Evolutionary conservation across 371 early-diverging fungal species (phyloP).

Genomic region (Lichtheimia corymbifera): DNA sequence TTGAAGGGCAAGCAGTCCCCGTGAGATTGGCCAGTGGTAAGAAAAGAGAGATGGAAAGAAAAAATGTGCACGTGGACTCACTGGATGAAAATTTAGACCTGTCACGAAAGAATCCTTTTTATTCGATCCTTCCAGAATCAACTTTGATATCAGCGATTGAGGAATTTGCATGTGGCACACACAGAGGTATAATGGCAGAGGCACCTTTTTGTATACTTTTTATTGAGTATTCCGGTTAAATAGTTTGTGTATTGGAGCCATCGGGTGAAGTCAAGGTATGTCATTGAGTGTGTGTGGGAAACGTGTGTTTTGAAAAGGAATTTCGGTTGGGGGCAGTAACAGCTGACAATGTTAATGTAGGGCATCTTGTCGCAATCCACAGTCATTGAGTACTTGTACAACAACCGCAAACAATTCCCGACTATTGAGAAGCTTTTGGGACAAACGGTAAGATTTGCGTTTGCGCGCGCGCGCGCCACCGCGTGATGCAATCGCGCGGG

Average conservation of each 20-base stretch:
- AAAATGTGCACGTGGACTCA: background rate
- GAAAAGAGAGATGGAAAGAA: background rate
- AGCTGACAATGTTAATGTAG: constrained; percentile 12
- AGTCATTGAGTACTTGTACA: constrained; percentile 65
- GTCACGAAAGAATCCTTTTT: constrained; percentile 85
- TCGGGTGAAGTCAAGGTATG: constrained; percentile 45
- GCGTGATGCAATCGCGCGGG: too few relatives aligned
- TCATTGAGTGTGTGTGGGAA: background rate
- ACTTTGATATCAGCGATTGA: constrained; percentile 71
- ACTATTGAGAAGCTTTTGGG: constrained; percentile 37
- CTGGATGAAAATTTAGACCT: constrained; percentile 52
- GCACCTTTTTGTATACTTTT: too few relatives aligned
- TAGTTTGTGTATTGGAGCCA: constrained; percentile 64
- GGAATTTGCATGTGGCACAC: constrained; percentile 77
- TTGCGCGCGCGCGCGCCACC: too few relatives aligned
- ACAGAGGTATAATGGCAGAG: constrained; percentile 53
- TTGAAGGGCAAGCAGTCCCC: constrained; percentile 58
- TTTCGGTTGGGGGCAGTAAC: background rate
- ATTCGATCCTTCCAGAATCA: constrained; percentile 76
- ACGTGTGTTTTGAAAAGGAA: background rate
- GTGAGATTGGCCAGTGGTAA: constrained; percentile 65
- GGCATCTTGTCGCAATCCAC: constrained; percentile 85
- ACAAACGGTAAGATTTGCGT: constrained; percentile 41
- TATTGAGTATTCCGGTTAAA: background rate
- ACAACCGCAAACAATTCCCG: constrained; percentile 43